Percentiles rank a stretch among this genome's conserved stretches.
These are phyloP conservation scores for Poa annua DNA, from an alignment of 176 grass and related monocot genomes.

Conservation along the genomic window DNA sequence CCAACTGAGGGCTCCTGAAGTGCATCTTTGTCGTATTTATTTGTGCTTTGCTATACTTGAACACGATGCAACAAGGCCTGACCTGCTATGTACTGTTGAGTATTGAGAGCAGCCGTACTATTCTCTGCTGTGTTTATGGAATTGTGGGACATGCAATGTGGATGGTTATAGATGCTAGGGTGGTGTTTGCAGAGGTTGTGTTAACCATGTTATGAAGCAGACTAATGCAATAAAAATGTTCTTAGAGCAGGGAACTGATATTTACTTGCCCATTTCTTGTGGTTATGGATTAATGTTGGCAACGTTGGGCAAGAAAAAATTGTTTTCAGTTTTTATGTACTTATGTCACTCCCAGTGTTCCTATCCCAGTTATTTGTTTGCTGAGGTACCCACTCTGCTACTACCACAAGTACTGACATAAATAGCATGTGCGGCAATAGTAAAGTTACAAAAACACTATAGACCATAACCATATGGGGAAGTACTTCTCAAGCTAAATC, in stretches of 20 bases:
- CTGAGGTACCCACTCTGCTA: constrained; percentile 10
- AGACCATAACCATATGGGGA: constrained; percentile 19
- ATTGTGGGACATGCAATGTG: not conserved
- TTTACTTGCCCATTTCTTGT: not conserved
- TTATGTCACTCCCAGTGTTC: not conserved
- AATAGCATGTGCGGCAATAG: constrained; percentile 1
- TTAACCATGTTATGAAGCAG: constrained; percentile 7
- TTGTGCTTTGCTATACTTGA: constrained; percentile 6
- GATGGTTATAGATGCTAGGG: not conserved
- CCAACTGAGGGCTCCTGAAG: not conserved
- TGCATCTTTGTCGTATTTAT: not conserved
- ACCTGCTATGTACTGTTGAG: not conserved
- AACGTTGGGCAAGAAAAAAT: not conserved
- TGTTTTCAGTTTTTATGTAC: not conserved
- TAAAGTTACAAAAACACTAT: constrained; percentile 13
- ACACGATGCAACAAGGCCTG: not conserved
- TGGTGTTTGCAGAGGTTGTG: not conserved
- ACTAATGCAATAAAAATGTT: constrained; percentile 5
- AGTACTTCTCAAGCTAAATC: constrained; percentile 25
- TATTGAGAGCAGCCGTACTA: not conserved
- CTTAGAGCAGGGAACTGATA: not conserved
- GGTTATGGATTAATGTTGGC: constrained; percentile 7
- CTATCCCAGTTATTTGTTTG: constrained; percentile 2
- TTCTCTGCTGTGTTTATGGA: not conserved
- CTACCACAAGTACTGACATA: not conserved